Conservation (phyloP, 2,329 filamentous ascomycete species). For the Plectosphaerella sp. region DNA sequence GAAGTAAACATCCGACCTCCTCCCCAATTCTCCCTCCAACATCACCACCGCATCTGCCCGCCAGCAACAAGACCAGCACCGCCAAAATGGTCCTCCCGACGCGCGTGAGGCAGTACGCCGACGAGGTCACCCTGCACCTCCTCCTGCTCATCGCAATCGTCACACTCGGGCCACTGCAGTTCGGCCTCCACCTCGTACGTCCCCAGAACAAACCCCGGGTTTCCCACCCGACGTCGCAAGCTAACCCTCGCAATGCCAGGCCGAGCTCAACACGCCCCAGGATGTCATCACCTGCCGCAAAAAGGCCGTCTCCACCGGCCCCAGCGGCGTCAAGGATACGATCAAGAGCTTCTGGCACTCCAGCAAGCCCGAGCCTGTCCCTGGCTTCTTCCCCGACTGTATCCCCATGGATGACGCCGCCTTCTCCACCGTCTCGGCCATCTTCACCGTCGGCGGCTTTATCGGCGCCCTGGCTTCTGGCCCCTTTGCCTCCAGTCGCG, state of each 20-base stretch:
- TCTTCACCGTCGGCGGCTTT: constrained; percentile 87
- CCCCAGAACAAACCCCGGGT: neutral
- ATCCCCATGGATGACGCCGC: constrained; percentile 80
- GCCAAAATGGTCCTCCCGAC: constrained; percentile 24
- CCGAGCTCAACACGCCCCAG: constrained; percentile 92
- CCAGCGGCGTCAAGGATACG: constrained; percentile 14
- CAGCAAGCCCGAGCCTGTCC: constrained; percentile 14
- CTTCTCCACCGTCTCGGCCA: constrained; percentile 82
- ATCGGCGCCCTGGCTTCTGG: constrained; percentile 77
- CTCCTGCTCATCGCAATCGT: constrained; percentile 70
- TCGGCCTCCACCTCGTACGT: constrained; percentile 87
- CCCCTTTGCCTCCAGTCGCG: constrained; percentile 71
- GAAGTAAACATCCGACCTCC: neutral
- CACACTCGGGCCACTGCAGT: constrained; percentile 85
- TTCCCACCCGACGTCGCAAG: constrained; percentile 1
- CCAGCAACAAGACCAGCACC: neutral
- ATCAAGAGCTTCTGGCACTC: constrained; percentile 22
- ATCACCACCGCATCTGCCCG: neutral
- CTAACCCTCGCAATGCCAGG: constrained; percentile 41
- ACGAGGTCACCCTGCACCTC: constrained; percentile 68
- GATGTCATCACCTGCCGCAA: constrained; percentile 85
- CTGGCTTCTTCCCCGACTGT: constrained; percentile 60
- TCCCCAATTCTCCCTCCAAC: neutral
- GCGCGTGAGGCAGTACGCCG: constrained; percentile 33
- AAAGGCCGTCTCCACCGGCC: constrained; percentile 31